phyloP scores from a whole-genome alignment of 2,329 filamentous ascomycete species.

The Penicillium polonicum region DNA sequence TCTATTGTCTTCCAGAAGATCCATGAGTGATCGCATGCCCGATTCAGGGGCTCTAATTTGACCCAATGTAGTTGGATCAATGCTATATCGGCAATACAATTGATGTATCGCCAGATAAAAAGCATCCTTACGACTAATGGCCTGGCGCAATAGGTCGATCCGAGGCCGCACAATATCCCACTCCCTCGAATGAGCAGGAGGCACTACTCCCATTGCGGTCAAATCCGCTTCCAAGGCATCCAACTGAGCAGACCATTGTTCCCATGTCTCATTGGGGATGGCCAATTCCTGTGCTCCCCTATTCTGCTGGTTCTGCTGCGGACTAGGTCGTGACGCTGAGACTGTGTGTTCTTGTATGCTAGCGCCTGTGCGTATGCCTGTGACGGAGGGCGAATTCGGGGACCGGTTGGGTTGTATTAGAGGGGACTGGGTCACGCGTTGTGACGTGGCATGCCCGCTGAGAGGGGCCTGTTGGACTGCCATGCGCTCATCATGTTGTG shows the following conservation, averaged over 20 bases:
- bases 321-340: neutral
- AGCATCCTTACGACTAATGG: conserved; percentile 56
- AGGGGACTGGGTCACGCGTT: neutral
- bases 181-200: neutral
- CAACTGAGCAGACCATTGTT: conserved; percentile 7
- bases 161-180: conserved; percentile 36
- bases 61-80: conserved; percentile 26
- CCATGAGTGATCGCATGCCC: neutral
- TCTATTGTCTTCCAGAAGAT: conserved; percentile 8
- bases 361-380: neutral
- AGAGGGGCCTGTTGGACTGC: neutral
- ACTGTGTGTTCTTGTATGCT: neutral
- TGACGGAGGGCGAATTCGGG: neutral
- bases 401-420: neutral
- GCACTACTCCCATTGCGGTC: neutral
- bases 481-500: neutral
- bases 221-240: neutral
- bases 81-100: conserved; percentile 59
- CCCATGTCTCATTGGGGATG: conserved; percentile 11
- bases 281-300: no score
- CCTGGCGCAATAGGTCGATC: conserved; percentile 56
- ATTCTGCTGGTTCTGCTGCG: neutral
- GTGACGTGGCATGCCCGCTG: neutral
- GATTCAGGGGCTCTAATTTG: conserved; percentile 25
- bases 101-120: conserved; percentile 68